Percentiles rank a stretch among this genome's conserved stretches.
Evolutionary conservation across 2,329 filamentous ascomycete genomes (phyloP).

Genomic region (Sarocladium brachiariae): DNA sequence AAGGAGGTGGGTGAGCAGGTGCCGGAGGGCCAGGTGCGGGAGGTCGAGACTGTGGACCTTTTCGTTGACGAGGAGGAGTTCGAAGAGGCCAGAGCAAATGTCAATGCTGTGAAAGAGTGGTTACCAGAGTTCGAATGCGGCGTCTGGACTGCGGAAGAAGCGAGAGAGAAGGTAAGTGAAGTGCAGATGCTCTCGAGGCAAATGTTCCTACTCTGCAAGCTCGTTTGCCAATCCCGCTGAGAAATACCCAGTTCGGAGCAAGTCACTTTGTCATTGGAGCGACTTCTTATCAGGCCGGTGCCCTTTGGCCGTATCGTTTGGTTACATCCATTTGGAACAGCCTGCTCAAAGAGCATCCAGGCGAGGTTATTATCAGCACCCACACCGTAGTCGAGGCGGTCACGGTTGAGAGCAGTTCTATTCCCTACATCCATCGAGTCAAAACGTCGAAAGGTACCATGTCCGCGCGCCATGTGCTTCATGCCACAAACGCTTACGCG

Average conservation of each 20-base stretch:
- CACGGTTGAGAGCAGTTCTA: background rate
- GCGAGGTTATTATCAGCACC: conserved; percentile 30
- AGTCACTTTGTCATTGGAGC: conserved; percentile 29
- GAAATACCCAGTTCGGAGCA: background rate
- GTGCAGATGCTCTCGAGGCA: no score
- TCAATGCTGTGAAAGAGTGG: conserved; percentile 27
- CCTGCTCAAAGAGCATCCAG: conserved; percentile 22
- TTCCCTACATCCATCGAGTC: background rate
- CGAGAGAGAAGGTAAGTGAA: conserved; percentile 23
- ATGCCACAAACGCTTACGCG: conserved; percentile 20
- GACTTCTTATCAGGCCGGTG: conserved; percentile 32
- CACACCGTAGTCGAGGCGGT: conserved; percentile 29
- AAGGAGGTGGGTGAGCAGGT: conserved; percentile 30
- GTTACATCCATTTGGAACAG: conserved; percentile 38
- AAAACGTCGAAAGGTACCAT: conserved; percentile 17
- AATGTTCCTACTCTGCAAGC: no score
- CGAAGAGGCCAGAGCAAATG: conserved; percentile 20
- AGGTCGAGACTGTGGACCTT: conserved; percentile 41
- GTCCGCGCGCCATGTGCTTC: conserved; percentile 15
- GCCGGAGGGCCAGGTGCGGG: conserved; percentile 31
- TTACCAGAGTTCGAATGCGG: conserved; percentile 33
- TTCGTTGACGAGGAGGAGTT: conserved; percentile 32
- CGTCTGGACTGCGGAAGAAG: conserved; percentile 27
- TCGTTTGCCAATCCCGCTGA: no score
- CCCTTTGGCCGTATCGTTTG: conserved; percentile 44